These are phyloP conservation scores for Magnusiomyces fungicola DNA, from an alignment of 1,139 yeast genomes.

Conservation along the genomic window DNA sequence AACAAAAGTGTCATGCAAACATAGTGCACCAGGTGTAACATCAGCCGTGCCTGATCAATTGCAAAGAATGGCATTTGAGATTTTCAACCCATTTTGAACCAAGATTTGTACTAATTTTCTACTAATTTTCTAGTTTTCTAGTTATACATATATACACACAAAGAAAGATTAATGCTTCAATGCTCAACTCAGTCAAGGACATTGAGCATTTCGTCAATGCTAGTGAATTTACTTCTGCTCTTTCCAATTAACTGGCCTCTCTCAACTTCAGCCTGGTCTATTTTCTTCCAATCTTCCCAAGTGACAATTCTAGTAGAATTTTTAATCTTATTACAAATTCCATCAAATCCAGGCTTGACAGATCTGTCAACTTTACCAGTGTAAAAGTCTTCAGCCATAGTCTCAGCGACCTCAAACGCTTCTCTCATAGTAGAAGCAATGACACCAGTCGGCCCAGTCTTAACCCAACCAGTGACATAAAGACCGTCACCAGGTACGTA, in stretches of 20 bases:
- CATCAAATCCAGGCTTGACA: conserved; percentile 30
- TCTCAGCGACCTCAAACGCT: conserved; percentile 66
- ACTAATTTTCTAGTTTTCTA: too few species aligned
- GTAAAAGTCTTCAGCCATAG: conserved; percentile 45
- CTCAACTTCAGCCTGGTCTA: conserved; percentile 48
- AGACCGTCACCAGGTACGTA: conserved; percentile 38
- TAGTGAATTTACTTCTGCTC: conserved; percentile 50
- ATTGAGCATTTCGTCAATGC: conserved; percentile 44
- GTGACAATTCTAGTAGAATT: conserved; percentile 34
- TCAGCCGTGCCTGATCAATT: too few species aligned
- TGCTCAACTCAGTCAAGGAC: conserved; percentile 21
- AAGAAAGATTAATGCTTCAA: too few species aligned
- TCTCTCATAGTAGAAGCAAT: conserved; percentile 90
- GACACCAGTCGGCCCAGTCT: conserved; percentile 83
- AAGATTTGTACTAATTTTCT: too few species aligned
- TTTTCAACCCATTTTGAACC: too few species aligned
- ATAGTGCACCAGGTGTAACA: too few species aligned
- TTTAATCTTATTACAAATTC: conserved; percentile 29
- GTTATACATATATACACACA: too few species aligned
- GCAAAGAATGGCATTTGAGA: too few species aligned
- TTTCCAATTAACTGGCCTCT: conserved; percentile 46
- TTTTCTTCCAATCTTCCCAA: conserved; percentile 70
- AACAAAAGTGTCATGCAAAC: too few species aligned
- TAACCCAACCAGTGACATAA: conserved; percentile 90
- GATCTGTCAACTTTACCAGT: conserved; percentile 18